Conservation (phyloP, 257 asterid genomes). For the Solanum pinnatisectum region DNA sequence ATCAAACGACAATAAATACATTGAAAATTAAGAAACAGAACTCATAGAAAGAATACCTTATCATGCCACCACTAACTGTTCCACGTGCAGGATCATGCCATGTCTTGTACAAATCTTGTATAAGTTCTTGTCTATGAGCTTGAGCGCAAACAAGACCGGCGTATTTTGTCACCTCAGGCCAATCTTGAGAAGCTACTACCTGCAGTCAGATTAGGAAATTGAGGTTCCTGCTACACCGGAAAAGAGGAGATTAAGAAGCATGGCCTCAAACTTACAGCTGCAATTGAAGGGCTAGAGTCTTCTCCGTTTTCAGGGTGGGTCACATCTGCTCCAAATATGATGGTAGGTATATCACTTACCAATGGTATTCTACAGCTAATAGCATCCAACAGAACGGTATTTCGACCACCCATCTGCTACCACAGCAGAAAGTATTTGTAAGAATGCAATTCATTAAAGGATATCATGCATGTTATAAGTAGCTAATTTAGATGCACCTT, state of each 20-base stretch:
- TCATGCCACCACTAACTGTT: slow-evolving; percentile 96
- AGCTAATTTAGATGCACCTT: slow-evolving; percentile 31
- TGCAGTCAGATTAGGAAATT: slow-evolving; percentile 7
- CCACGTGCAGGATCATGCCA: slow-evolving; percentile 98
- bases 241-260: background rate
- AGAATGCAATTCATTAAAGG: background rate
- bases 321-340: slow-evolving; percentile 97
- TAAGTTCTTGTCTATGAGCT: slow-evolving; percentile 95
- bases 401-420: slow-evolving; percentile 97
- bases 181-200: slow-evolving; percentile 99
- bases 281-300: slow-evolving; percentile 95
- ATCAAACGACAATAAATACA: background rate
- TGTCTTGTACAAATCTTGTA: slow-evolving; percentile 92
- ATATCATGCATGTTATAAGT: background rate
- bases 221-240: background rate
- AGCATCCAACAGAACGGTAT: slow-evolving; percentile 82
- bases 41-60: slow-evolving; percentile 35
- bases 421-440: background rate
- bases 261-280: slow-evolving; percentile 60
- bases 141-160: slow-evolving; percentile 98
- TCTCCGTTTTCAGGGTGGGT: slow-evolving; percentile 99
- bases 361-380: slow-evolving; percentile 89
- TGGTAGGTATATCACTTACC: slow-evolving; percentile 95
- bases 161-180: slow-evolving; percentile 99
- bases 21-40: background rate